Evolutionary conservation across 2,329 filamentous ascomycete genomes (phyloP).

Genomic region (Alternaria angustiovoidea): DNA sequence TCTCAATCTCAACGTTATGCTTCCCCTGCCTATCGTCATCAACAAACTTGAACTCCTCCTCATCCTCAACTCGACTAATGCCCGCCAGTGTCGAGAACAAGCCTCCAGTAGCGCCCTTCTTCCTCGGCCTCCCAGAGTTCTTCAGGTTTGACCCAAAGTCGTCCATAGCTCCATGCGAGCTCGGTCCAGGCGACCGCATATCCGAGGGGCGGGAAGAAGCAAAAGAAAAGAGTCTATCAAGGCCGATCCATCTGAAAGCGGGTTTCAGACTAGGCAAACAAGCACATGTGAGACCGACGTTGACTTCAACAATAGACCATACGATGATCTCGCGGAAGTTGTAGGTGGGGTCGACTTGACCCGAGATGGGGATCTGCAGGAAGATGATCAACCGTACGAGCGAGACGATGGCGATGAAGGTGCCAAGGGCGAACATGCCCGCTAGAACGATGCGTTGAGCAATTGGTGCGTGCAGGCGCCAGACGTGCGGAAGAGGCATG

Average conservation of each 20-base stretch:
- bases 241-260: conserved; percentile 22
- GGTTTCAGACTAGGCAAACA: conserved; percentile 34
- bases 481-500: conserved; percentile 38
- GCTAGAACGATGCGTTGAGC: conserved; percentile 32
- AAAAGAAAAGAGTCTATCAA: conserved; percentile 32
- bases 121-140: conserved; percentile 16
- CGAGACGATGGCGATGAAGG: conserved; percentile 34
- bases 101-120: conserved; percentile 32
- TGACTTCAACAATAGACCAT: conserved; percentile 36
- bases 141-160: conserved; percentile 1
- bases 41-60: conserved; percentile 29
- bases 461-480: conserved; percentile 31
- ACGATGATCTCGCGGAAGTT: conserved; percentile 38
- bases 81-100: conserved; percentile 34
- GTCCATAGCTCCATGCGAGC: conserved; percentile 1
- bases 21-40: conserved; percentile 16
- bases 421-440: conserved; percentile 36
- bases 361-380: conserved; percentile 29
- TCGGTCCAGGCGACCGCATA: conserved; percentile 17
- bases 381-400: conserved; percentile 34
- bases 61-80: conserved; percentile 21
- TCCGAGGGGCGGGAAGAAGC: conserved; percentile 23
- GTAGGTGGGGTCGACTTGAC: conserved; percentile 30
- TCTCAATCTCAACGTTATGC: conserved; percentile 17
- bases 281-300: conserved; percentile 34